Base-by-base conservation (phyloP, 148 eudicot species). In the Vaccinium darrowii region DNA sequence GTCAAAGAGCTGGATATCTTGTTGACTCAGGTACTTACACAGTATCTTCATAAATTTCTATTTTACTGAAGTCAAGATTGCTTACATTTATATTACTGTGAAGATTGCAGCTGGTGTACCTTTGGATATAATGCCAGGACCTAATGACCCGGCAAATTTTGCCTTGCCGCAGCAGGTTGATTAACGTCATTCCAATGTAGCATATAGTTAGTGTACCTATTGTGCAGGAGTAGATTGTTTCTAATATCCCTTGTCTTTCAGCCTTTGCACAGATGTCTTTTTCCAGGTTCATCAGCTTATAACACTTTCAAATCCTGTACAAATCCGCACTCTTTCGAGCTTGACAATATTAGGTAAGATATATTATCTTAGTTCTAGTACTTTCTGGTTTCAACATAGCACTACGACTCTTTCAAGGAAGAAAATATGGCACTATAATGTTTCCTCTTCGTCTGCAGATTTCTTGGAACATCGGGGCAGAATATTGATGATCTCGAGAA, bases 381-480 rank as follows among this genome's bases (percentile, higher is more conserved):
- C 10, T 39, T 60, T 27, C 60, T 0, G 25, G 71, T 53, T 18
- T 72, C n/a, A 54, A 21, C 27, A n/a, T 63, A 21, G 67, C 67
- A 62, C 21, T 21, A 7, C 11, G 1, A 21, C 67, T 21, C 27
- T 0, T n/a, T n/a, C n/a, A 9, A 60, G 65, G 2, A 21, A n/a
- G 9, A 63, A 16, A 3, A 18, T 4, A 25, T 81, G n/a, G 72
- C 62, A 23, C 36, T 49, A 81, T 8, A 36, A 11, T 76, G 73
- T 6, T 86, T 49, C 51, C 76, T 63, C 43, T 53, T 76, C 8
- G 82, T 81, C 80, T 83, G 85, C 90, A 96, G 99, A 86, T 94
- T 96, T 90, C 90, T 96, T 84, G 99, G 99, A 85, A 96, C 99
- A 23, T 95, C 99, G 15, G 99, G 99, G 83, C 98, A 95, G 91